phyloP scores from a whole-genome alignment of 2,329 filamentous ascomycete genomes.

The Colletotrichum tropicale region DNA sequence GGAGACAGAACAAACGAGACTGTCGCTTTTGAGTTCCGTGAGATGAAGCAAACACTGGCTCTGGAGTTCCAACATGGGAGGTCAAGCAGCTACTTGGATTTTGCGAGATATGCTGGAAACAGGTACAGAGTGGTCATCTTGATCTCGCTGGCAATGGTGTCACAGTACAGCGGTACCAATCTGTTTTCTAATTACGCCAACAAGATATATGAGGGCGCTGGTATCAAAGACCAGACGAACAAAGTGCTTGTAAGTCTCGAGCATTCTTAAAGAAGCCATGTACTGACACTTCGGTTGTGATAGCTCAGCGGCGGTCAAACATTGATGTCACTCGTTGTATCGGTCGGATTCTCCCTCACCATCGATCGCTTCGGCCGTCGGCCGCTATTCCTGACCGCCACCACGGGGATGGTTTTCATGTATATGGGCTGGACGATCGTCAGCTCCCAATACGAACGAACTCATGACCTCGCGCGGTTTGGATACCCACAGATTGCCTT shows the following conservation, averaged over 20 bases:
- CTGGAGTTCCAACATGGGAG: background rate
- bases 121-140: background rate
- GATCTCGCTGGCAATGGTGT: background rate
- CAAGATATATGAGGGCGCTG: background rate
- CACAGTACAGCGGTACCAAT: background rate
- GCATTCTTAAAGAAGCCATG: background rate
- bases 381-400: background rate
- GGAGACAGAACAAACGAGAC: conserved; percentile 40
- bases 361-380: background rate
- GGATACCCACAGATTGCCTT: background rate
- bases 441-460: background rate
- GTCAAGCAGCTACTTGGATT: background rate
- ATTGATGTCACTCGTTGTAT: background rate
- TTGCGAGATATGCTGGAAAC: background rate
- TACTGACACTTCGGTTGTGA: background rate
- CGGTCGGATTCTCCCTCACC: background rate
- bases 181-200: background rate
- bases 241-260: background rate
- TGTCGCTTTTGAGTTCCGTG: background rate
- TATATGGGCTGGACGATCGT: background rate
- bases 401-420: background rate
- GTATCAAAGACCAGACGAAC: background rate
- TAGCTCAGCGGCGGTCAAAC: background rate
- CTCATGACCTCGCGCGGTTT: background rate
- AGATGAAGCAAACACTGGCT: background rate